Evolutionary conservation across 2,329 filamentous ascomycete species (phyloP).

Genomic region (Thermoascus crustaceus): DNA sequence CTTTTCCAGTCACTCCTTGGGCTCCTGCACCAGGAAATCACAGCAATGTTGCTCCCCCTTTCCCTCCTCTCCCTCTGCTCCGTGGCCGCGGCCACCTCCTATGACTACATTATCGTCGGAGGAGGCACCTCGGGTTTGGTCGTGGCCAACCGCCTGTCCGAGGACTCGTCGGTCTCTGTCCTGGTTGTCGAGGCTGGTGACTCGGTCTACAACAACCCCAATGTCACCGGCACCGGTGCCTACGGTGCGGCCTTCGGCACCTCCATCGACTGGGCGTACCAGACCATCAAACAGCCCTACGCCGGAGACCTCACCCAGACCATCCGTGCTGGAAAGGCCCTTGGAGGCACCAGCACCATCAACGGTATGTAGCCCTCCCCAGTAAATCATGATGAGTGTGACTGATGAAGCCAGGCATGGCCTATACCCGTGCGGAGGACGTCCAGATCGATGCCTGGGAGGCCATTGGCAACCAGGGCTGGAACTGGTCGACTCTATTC

Average conservation of each 20-base stretch:
- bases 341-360: conserved; percentile 37
- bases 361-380: conserved; percentile 30
- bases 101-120: conserved; percentile 27
- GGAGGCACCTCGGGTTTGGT: conserved; percentile 27
- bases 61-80: no score
- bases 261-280: conserved; percentile 35
- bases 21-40: no score
- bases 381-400: no score
- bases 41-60: no score
- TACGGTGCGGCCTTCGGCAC: conserved; percentile 23
- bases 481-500: conserved; percentile 23
- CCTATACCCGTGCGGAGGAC: conserved; percentile 27
- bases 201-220: conserved; percentile 19
- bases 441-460: conserved; percentile 32
- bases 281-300: conserved; percentile 32
- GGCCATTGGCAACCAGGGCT: conserved; percentile 19
- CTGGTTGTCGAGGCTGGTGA: conserved; percentile 23
- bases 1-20: no score
- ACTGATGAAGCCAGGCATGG: conserved; percentile 24
- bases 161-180: conserved; percentile 17
- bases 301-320: conserved; percentile 18
- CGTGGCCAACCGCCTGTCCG: conserved; percentile 28
- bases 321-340: conserved; percentile 34
- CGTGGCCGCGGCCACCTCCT: no score
- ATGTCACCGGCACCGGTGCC: conserved; percentile 18